Base-by-base conservation (phyloP, 192 early-diverging fungal genomes). In the Piromyces finnis region DNA sequence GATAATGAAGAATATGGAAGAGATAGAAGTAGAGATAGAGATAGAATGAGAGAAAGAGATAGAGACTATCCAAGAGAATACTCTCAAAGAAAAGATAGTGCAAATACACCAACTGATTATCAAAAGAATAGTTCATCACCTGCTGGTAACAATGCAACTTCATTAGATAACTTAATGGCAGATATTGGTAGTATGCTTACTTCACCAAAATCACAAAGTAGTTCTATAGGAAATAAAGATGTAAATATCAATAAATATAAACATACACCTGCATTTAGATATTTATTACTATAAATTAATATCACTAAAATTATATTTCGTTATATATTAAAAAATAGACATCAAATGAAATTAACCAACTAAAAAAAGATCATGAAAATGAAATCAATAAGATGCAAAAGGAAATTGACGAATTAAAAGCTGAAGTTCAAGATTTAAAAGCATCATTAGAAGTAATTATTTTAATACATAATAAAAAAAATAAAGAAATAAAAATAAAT, bases 141-240 rank as follows among this genome's bases (percentile, higher is more conserved):
- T 7, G 51, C 28, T 22, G 81, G 84, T n/a, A 86, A n/a, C n/a
- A n/a, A 92, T 79, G 90, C 89, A 81, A 85, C 88, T 13, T 91
- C 90, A 28, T 81, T 94, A 79, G 93, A 94, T 82, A 91, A 89
- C 79, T 83, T 94, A 30, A 94, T 94, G 93, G 91, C 91, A 7
- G 93, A 93, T 81, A 82, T 94, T 27, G 92, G 90, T 5, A 87
- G 86, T 77, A 91, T 93, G 86, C 84, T 92, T 41, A 86, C 82
- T 36, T 85, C 85, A 35, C 86, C 85, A 79, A 80, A 80, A 77
- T 79, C 80, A 77, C 30, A 78, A 26, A 79, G 29, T 29, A 79
- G 29, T 36, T 78, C 30, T 84, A 82, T n/a, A 80, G 30, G 30
- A 32, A 85, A 35, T 35, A 68, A 28, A 77, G 80, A 35, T 82